Evolutionary conservation across 345 rosid species (phyloP).

Genomic region (Citropsis articulata): DNA sequence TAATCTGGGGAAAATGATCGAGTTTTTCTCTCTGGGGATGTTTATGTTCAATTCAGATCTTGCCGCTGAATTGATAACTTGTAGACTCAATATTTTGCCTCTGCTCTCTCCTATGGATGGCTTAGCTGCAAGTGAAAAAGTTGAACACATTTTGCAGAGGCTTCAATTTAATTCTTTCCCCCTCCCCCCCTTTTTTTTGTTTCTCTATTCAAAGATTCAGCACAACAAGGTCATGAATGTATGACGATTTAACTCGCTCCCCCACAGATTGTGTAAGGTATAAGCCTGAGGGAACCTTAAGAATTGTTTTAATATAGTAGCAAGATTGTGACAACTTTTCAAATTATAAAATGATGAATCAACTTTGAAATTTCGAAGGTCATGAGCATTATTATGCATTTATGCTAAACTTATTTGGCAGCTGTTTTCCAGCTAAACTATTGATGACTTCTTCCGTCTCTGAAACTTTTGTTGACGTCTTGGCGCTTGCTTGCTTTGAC

Average conservation of each 20-base stretch:
- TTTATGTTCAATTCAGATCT: constrained; percentile 26
- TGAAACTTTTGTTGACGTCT: too few relatives aligned
- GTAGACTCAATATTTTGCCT: constrained; percentile 10
- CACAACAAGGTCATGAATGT: background rate
- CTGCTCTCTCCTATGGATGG: constrained; percentile 20
- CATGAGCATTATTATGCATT: background rate
- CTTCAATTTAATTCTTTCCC: background rate
- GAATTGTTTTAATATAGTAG: background rate
- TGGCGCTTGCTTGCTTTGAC: too few relatives aligned
- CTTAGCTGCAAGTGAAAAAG: constrained; percentile 21
- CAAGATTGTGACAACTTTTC: background rate
- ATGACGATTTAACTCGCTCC: too few relatives aligned
- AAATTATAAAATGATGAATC: background rate
- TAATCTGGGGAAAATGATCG: constrained; percentile 17
- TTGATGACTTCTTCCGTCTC: too few relatives aligned
- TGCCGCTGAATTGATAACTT: background rate
- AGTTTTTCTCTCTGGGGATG: constrained; percentile 12
- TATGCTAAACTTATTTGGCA: too few relatives aligned
- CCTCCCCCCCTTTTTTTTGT: background rate
- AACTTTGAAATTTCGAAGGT: background rate
- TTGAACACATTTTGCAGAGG: constrained; percentile 21
- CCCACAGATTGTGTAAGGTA: too few relatives aligned
- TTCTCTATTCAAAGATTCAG: background rate
- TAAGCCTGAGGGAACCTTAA: background rate
- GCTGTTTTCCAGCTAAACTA: too few relatives aligned